A percentile compares a stretch with the other conserved stretches of the same genome.
Conservation (phyloP, 2,329 filamentous ascomycete genomes). For the Cercospora sp. region DNA sequence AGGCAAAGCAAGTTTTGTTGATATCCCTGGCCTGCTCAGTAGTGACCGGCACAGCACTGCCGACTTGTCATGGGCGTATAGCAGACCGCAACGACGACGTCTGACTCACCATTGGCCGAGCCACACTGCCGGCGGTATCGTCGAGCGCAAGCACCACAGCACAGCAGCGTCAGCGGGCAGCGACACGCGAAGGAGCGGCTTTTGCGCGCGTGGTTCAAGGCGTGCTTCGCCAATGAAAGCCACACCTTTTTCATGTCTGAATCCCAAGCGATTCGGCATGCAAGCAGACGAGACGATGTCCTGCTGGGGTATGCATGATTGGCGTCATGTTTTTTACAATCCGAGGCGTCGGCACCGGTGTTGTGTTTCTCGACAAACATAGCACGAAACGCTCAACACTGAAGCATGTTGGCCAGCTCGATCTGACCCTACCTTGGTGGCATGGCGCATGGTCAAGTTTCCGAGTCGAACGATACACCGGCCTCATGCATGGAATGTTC, state of each 20-base stretch:
- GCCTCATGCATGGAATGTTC: conserved; percentile 19
- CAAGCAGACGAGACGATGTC: conserved; percentile 9
- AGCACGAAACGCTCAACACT: not conserved
- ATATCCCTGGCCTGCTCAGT: not conserved
- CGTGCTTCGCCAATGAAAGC: conserved; percentile 10
- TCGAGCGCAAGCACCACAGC: not conserved
- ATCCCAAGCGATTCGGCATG: conserved; percentile 14
- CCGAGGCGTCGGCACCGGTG: not conserved
- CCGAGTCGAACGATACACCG: not conserved
- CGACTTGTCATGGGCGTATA: not conserved
- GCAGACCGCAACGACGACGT: conserved; percentile 6
- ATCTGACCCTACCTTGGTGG: not conserved
- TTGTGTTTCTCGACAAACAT: not conserved
- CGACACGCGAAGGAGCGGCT: not conserved
- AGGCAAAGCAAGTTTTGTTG: conserved; percentile 5
- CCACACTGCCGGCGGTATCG: not conserved
- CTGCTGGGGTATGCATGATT: conserved; percentile 3
- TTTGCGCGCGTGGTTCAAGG: not conserved
- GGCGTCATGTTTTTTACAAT: not conserved
- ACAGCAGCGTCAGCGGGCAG: conserved; percentile 1
- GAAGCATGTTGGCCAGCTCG: not conserved
- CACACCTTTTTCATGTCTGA: not conserved
- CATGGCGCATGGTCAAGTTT: not conserved
- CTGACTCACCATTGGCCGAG: conserved; percentile 8
- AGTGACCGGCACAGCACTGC: not conserved